Percentiles rank a stretch among this genome's conserved stretches.
These are phyloP conservation scores for Diphasiastrum complanatum DNA, from an alignment of 83 land plant genomes.

Conservation along the genomic window DNA sequence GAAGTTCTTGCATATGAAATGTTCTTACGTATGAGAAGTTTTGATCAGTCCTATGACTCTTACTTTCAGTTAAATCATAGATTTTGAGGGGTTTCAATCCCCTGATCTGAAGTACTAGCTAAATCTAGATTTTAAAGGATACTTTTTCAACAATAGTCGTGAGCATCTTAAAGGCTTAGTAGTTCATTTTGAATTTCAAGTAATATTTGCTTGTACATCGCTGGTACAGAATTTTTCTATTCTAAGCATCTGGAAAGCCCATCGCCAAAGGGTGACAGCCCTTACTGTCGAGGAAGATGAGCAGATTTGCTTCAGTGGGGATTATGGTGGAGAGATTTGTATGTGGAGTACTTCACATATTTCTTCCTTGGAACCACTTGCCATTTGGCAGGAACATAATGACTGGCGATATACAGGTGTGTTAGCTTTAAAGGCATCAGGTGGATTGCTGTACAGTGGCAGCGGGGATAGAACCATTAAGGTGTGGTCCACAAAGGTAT, in stretches of 20 bases:
- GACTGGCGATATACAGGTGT: conserved; percentile 97
- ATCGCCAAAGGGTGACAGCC: conserved; percentile 62
- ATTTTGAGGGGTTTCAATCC: too few species aligned
- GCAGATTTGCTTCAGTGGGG: conserved; percentile 70
- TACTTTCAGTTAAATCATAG: too few species aligned
- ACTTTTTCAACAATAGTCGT: too few species aligned
- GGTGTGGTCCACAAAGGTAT: conserved; percentile 83
- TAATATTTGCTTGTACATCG: neutral
- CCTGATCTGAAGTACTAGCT: too few species aligned
- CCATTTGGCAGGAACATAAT: conserved; percentile 68
- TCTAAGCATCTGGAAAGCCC: conserved; percentile 62
- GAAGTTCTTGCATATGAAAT: too few species aligned
- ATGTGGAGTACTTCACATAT: conserved; percentile 46
- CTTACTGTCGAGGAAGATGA: conserved; percentile 39
- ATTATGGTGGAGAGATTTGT: conserved; percentile 71
- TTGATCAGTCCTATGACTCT: too few species aligned
- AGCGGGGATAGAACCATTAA: conserved; percentile 86
- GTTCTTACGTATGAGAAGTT: too few species aligned
- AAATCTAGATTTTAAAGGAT: too few species aligned
- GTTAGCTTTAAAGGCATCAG: conserved; percentile 53
- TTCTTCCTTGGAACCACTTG: conserved; percentile 34
- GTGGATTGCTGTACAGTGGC: conserved; percentile 70
- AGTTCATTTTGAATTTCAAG: too few species aligned
- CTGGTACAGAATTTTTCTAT: conserved; percentile 45
- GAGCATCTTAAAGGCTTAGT: too few species aligned